phyloP scores from a whole-genome alignment of 78 protist species.

The Dictyostelium capitatum region DNA sequence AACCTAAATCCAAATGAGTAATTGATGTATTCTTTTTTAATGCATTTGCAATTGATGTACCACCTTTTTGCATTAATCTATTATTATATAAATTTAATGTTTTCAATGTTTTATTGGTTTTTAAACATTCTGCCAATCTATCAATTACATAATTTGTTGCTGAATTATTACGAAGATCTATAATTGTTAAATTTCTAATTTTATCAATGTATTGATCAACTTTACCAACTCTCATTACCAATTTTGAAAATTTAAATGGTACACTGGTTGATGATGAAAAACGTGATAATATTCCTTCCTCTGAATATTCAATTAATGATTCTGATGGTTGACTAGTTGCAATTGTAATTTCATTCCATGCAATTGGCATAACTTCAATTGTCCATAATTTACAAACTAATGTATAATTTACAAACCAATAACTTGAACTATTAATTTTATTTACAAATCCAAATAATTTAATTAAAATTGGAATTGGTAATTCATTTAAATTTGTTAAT shows the following conservation, averaged over 20 bases:
- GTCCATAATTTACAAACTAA: conserved; percentile 71
- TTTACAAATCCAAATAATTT: conserved; percentile 41
- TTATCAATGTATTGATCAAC: conserved; percentile 33
- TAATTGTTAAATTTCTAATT: conserved; percentile 10
- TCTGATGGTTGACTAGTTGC: conserved; percentile 71
- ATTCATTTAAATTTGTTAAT: conserved; percentile 59
- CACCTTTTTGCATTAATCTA: conserved; percentile 79
- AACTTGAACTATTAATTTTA: conserved; percentile 37
- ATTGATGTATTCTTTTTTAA: conserved; percentile 29
- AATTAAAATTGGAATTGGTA: conserved; percentile 46
- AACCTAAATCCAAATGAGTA: conserved; percentile 61
- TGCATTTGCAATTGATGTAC: conserved; percentile 52
- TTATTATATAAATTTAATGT: conserved; percentile 54
- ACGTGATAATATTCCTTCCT: conserved; percentile 33
- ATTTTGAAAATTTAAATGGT: not conserved
- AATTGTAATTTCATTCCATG: conserved; percentile 57
- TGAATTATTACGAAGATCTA: conserved; percentile 61
- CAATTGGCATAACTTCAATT: conserved; percentile 23
- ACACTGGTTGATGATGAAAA: not conserved
- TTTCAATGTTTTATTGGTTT: conserved; percentile 45
- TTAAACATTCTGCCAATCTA: conserved; percentile 42
- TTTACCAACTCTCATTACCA: conserved; percentile 74
- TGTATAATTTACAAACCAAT: conserved; percentile 70
- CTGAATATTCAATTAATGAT: conserved; percentile 39
- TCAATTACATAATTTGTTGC: conserved; percentile 61